Evolutionary conservation across 2,329 filamentous ascomycete genomes (phyloP).

Genomic region (Fusarium nanum): DNA sequence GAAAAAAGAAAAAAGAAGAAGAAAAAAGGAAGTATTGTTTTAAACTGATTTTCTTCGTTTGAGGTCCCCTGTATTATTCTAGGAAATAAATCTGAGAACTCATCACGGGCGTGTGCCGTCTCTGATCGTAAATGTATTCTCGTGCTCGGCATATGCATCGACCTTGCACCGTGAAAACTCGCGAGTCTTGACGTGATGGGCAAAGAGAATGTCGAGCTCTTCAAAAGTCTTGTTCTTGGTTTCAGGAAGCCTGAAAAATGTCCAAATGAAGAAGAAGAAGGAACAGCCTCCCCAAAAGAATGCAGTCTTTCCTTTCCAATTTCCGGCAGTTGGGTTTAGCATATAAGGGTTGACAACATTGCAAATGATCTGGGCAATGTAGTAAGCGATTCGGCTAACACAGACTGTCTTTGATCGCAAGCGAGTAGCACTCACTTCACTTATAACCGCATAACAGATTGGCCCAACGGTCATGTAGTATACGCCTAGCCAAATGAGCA

Average conservation of each 20-base stretch:
- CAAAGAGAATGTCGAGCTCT: conserved; percentile 66
- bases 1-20: too few relatives aligned
- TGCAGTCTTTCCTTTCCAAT: conserved; percentile 50
- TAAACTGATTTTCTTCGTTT: neutral
- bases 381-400: conserved; percentile 48
- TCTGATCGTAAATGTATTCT: conserved; percentile 6
- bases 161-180: conserved; percentile 53
- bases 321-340: conserved; percentile 45
- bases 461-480: conserved; percentile 56
- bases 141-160: conserved; percentile 41
- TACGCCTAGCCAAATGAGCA: conserved; percentile 55
- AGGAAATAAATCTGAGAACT: neutral
- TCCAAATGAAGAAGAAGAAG: conserved; percentile 56
- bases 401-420: conserved; percentile 55
- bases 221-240: conserved; percentile 58
- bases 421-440: conserved; percentile 53
- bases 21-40: neutral
- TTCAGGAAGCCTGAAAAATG: conserved; percentile 64
- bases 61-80: neutral
- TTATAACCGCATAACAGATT: conserved; percentile 55
- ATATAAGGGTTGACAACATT: conserved; percentile 46
- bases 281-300: conserved; percentile 57
- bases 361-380: conserved; percentile 41
- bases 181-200: conserved; percentile 53
- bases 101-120: neutral